phyloP scores from a whole-genome alignment of 495 filamentous ascomycete genomes.

The Filosporella fistucella region DNA sequence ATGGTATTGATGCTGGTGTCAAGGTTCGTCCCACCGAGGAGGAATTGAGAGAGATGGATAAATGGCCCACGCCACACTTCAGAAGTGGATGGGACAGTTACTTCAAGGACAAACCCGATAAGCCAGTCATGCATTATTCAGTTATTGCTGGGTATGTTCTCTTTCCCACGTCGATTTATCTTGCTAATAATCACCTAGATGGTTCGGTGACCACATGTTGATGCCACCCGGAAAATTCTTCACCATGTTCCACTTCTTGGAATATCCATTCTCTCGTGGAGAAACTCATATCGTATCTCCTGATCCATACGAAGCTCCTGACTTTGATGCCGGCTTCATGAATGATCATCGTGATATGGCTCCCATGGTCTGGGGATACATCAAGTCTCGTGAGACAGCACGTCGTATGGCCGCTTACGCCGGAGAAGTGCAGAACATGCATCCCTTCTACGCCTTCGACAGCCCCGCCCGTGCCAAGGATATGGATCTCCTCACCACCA shows the following conservation, averaged over 20 bases:
- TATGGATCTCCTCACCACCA: constrained; percentile 69
- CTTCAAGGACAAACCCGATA: constrained; percentile 82
- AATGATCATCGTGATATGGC: constrained; percentile 80
- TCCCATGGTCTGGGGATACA: constrained; percentile 82
- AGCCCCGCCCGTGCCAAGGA: constrained; percentile 64
- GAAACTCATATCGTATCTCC: constrained; percentile 66
- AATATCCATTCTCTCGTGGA: constrained; percentile 79
- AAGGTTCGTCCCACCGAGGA: constrained; percentile 70
- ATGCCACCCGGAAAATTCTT: constrained; percentile 79
- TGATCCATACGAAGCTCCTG: constrained; percentile 67
- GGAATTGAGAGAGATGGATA: constrained; percentile 64
- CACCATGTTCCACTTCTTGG: constrained; percentile 83
- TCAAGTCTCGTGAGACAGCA: constrained; percentile 80
- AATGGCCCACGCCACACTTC: constrained; percentile 65
- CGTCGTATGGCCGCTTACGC: constrained; percentile 73
- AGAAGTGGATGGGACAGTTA: constrained; percentile 69
- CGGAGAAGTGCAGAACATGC: constrained; percentile 60
- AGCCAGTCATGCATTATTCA: constrained; percentile 81
- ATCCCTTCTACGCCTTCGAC: constrained; percentile 63
- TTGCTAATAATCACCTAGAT: constrained; percentile 21
- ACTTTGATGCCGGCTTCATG: constrained; percentile 85
- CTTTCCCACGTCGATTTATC: neutral
- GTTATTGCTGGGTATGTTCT: constrained; percentile 51
- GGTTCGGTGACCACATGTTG: constrained; percentile 61
- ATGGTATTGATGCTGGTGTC: constrained; percentile 80